These are phyloP conservation scores for Leishmania amazonensis DNA, from an alignment of 208 protist species.

Conservation along the genomic window DNA sequence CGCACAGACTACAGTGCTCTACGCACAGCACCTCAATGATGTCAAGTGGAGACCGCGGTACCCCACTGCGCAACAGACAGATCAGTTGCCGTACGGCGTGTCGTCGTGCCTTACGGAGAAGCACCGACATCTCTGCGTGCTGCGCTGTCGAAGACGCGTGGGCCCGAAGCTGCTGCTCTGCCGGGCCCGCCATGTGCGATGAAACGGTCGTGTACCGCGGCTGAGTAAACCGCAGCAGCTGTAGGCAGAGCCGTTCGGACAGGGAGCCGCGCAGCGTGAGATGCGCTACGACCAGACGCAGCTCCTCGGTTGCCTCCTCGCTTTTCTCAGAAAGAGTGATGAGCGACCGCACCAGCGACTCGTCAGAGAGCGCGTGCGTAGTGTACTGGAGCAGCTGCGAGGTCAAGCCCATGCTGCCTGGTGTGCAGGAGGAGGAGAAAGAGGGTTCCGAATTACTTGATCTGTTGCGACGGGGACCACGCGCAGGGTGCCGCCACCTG, in stretches of 20 bases:
- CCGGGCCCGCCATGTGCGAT: neutral
- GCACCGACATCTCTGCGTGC: neutral
- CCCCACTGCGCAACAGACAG: neutral
- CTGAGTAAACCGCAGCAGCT: constrained; percentile 23
- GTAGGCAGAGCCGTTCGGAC: constrained; percentile 24
- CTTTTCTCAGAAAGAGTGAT: constrained; percentile 12
- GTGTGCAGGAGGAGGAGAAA: neutral
- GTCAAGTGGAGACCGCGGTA: neutral
- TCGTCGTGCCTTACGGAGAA: constrained; percentile 12
- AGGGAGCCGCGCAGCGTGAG: constrained; percentile 17
- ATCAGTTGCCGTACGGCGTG: constrained; percentile 17
- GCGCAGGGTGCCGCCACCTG: neutral
- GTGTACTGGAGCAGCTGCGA: constrained; percentile 25
- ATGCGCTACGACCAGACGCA: constrained; percentile 27
- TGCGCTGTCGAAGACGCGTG: neutral
- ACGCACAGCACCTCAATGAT: constrained; percentile 14
- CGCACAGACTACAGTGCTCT: constrained; percentile 6
- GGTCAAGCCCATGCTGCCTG: constrained; percentile 1
- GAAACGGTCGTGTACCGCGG: neutral
- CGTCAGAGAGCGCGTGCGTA: constrained; percentile 25
- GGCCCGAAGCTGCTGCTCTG: neutral
- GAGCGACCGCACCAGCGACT: constrained; percentile 22
- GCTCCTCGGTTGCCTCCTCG: constrained; percentile 3
- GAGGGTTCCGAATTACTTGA: neutral
- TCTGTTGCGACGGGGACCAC: neutral